Base-by-base conservation (phyloP, 176 grass and related monocot genomes). In the Elymus sibiricus region DNA sequence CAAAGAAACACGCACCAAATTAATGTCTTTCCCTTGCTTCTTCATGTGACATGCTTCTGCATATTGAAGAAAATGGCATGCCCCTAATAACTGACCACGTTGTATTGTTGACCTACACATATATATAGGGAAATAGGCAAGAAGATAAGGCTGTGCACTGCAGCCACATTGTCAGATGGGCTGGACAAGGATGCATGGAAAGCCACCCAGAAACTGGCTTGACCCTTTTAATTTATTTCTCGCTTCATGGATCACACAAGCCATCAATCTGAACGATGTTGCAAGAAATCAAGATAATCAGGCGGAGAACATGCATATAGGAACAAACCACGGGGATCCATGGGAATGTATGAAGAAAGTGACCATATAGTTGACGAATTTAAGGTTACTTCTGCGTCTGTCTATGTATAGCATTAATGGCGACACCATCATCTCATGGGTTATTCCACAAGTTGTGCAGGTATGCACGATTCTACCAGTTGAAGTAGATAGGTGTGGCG, bases 341-440 rank as follows among this genome's bases (percentile, higher is more conserved):
- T n/a, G 11, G 16, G 17, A 40, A 60, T 58, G 40, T 14, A 9
- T 29, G n/a, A 58, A 40, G 49, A 72, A 22, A 72, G 51, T 9
- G 67, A 83, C 49, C 25, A 14, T 35, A 83, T 83, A 59, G 34
- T 83, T 83, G 47, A 82, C 47, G 12, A 71, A 59, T 19, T 70
- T 70, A 11, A 70, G 31, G 77, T 78, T 35, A 9, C 32, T 56
- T 62, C 5, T 85, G 60, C 44, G 53, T 35, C 40, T 51, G 5
- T 77, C 9, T n/a, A 51, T 65, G 39, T 38, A 44, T 53, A 85
- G 9, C 16, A 14, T 64, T 27, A 37, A 58, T 47, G 14, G 59
- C 9, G 34, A 4, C 9, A 9, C 1, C 24, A 21, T 28, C 58
- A 12, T 43, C 28, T 43, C 56, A 26, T 63, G 77, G 62, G 43